Evolutionary conservation across 2,329 filamentous ascomycete genomes (phyloP).

Genomic region (Aureobasidium sp.): DNA sequence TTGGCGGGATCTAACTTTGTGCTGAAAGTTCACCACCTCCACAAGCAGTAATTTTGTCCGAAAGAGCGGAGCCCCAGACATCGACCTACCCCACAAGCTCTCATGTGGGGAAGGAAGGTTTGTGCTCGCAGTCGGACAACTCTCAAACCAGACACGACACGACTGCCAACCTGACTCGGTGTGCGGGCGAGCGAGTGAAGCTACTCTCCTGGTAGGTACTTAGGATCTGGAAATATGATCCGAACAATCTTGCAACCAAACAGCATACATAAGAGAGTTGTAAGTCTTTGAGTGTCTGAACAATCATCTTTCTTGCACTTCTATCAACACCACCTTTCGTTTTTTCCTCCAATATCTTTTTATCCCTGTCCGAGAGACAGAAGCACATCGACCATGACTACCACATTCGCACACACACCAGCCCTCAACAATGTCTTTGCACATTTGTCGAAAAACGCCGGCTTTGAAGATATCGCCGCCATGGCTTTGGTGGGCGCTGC

Average conservation of each 20-base stretch:
- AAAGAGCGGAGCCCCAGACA: neutral
- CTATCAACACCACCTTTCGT: neutral
- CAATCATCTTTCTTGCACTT: neutral
- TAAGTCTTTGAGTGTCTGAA: neutral
- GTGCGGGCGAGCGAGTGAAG: neutral
- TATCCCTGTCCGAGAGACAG: neutral
- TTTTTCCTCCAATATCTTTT: neutral
- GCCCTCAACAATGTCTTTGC: neutral
- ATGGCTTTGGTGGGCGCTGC: conserved; percentile 15
- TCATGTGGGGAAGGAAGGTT: neutral
- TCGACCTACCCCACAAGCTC: neutral
- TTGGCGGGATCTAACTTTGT: neutral
- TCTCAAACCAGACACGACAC: neutral
- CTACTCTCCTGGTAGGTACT: neutral
- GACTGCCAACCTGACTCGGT: neutral
- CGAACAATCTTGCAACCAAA: neutral
- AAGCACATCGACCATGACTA: neutral
- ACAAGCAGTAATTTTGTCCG: neutral
- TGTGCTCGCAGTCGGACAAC: neutral
- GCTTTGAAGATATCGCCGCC: conserved; percentile 15
- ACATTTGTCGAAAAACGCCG: neutral
- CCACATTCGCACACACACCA: neutral
- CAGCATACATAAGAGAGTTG: neutral
- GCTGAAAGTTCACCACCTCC: too few relatives aligned
- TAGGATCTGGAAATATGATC: neutral